Evolutionary conservation across 2,329 filamentous ascomycete species (phyloP).

Genomic region (Fusarium mundagurra): DNA sequence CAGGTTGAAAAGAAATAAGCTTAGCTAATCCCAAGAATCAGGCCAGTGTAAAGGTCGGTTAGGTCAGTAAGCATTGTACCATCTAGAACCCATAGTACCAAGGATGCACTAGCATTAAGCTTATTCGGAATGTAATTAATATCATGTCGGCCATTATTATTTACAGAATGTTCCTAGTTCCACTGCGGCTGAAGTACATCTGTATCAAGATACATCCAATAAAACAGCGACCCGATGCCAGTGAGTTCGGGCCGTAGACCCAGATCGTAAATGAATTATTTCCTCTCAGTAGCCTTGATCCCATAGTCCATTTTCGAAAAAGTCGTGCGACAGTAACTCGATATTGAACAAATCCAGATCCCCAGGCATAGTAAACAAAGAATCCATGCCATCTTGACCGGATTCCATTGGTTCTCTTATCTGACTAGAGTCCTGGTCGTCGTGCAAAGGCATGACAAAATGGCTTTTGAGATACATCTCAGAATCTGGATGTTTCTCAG

Average conservation of each 20-base stretch:
- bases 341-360: not conserved
- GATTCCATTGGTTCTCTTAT: fast-evolving
- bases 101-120: no score
- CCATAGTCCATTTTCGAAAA: not conserved
- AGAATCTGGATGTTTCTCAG: not conserved
- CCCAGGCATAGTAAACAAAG: not conserved
- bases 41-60: fast-evolving
- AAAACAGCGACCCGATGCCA: not conserved
- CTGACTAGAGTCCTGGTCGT: not conserved
- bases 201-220: no score
- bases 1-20: not conserved
- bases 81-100: fast-evolving
- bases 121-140: no score
- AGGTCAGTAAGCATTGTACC: no score
- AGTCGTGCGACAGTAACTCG: not conserved
- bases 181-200: no score
- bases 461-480: not conserved
- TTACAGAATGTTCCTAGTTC: no score
- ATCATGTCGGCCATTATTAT: no score
- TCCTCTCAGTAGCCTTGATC: not conserved
- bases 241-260: not conserved
- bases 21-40: not conserved
- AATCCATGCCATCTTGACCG: not conserved
- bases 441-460: not conserved
- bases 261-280: fast-evolving